These are phyloP conservation scores for Blastomyces parvus DNA, from an alignment of 2,329 filamentous ascomycete genomes.

Conservation along the genomic window DNA sequence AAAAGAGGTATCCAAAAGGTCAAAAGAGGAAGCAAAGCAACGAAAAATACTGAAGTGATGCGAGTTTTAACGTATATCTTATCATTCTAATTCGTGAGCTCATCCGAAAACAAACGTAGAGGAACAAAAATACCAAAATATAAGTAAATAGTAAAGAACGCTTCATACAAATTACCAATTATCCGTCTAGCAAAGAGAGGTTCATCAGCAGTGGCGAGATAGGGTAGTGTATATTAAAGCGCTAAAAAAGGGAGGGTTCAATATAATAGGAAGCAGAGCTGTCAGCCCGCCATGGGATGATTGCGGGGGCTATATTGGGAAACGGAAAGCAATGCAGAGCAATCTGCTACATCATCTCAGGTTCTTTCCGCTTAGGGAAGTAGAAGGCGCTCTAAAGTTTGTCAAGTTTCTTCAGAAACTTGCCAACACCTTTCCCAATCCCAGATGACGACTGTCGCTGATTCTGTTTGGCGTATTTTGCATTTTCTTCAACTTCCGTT, in stretches of 20 bases:
- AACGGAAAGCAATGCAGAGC: not conserved
- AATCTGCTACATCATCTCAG: not conserved
- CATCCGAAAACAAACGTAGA: not conserved
- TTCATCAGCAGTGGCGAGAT: not conserved
- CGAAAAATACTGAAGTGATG: not conserved
- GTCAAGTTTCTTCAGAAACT: constrained; percentile 30
- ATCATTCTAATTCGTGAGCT: not conserved
- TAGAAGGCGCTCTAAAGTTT: constrained; percentile 10
- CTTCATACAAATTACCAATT: constrained; percentile 1
- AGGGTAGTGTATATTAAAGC: not conserved
- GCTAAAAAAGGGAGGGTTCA: not conserved
- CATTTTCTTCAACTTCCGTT: constrained; percentile 34
- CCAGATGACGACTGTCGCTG: constrained; percentile 6
- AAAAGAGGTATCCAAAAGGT: not conserved
- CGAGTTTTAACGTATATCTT: not conserved
- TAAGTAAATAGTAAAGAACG: not conserved
- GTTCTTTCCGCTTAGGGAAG: not conserved
- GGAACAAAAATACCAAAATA: not conserved
- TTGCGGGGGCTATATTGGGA: not conserved
- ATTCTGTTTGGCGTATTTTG: constrained; percentile 27
- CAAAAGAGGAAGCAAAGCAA: not conserved
- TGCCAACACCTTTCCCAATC: constrained; percentile 28
- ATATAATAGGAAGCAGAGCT: not conserved
- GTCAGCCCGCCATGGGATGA: not conserved
- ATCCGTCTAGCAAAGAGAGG: not conserved